Base-by-base conservation (phyloP, 768 basidiomycete genomes). In the Amanita muscaria region DNA sequence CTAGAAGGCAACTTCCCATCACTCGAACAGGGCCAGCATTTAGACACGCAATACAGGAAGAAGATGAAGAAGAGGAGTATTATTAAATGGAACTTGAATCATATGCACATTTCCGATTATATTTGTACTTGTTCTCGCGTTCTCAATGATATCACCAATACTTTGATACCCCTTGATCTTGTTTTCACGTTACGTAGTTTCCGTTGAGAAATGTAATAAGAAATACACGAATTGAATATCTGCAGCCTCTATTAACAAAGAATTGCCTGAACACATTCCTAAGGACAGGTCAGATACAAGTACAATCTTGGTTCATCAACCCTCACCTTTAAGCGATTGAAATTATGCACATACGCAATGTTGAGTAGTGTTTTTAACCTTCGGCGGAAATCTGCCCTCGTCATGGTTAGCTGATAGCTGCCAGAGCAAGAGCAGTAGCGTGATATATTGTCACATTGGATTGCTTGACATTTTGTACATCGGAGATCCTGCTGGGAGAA, bases 401-500 rank as follows among this genome's bases (percentile, higher is more conserved):
- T 83, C 42, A 85, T 56, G 12, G 80, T 86, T 32, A 85, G 69
- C 49, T 78, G 72, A 60, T 85, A 96, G 1, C 79, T 64, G 10
- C 92, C 94, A 14, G 93, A 96, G 59, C 96, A 98, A 21, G 76
- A 70, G 58, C 94, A 97, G 44, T 83, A 83, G 49, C 79, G 67
- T 14, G 88, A 81, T 15, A 97, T 72, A 58, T 90, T 92, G 57
- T 93, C 89, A 37, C 84, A 77, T 51, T 88, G 91, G 49, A 96
- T 77, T 64, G 92, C 89, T 59, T 85, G 79, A 67, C 96, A 99
- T 54, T 86, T 92, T 6, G 68, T 63, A 59, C 96, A 99, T 8
- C 80, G 74, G 49, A 98, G 65, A 59, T 99, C 96, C 62, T 97
- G 92, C 56, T 92, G 83, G 22, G 86, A 75, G 53, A 86, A 91